Conservation (phyloP, 805 yeast species). For the Grigorovia transvaalensis region DNA sequence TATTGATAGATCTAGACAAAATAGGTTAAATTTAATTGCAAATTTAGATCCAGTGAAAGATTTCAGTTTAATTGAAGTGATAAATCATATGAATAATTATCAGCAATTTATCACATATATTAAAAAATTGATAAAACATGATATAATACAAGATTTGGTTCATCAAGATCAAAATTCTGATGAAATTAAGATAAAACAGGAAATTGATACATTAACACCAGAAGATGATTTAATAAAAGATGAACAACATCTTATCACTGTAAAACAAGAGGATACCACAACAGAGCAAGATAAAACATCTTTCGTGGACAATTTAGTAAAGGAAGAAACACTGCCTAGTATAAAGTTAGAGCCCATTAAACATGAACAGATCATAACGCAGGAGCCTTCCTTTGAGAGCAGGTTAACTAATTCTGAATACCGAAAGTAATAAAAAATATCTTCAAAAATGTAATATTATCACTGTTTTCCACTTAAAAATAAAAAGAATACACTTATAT, state of each 20-base stretch:
- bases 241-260: no score
- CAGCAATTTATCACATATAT: background rate
- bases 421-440: no score
- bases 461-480: no score
- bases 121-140: background rate
- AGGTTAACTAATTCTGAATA: background rate
- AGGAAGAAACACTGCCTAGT: background rate
- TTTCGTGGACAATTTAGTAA: background rate
- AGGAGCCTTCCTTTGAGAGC: background rate
- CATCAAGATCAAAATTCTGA: background rate
- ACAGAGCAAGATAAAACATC: background rate
- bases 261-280: no score
- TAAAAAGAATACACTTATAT: no score
- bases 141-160: background rate
- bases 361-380: background rate
- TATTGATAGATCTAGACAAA: conserved; percentile 62
- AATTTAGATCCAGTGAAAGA: conserved; percentile 1
- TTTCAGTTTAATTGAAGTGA: conserved; percentile 1
- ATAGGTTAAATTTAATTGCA: conserved; percentile 9
- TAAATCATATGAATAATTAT: conserved; percentile 7
- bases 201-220: background rate
- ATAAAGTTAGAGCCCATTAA: background rate
- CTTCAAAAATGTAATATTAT: no score
- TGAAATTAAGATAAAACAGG: background rate
- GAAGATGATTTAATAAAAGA: no score